Percentiles rank a stretch among this genome's conserved stretches.
These are phyloP conservation scores for Cyclotella baltica DNA, from an alignment of 108 stramenopile genomes.

Conservation along the genomic window DNA sequence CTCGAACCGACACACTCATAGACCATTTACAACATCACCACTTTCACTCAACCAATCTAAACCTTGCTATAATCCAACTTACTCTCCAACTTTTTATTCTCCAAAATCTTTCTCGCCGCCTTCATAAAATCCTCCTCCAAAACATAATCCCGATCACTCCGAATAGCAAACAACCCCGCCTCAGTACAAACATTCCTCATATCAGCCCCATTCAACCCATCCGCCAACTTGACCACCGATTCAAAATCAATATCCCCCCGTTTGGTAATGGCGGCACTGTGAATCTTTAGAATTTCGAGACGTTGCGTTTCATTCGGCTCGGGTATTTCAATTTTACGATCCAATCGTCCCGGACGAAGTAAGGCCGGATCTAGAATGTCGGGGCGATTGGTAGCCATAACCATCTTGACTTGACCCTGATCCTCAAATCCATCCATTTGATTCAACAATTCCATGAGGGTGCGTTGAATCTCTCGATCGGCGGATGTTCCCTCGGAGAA, in stretches of 20 bases:
- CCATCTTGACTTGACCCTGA: slow-evolving; percentile 97
- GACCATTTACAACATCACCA: too few relatives aligned
- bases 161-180: slow-evolving; percentile 99
- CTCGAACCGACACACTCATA: too few relatives aligned
- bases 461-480: slow-evolving; percentile 99
- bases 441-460: slow-evolving; percentile 98
- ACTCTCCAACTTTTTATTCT: slow-evolving; percentile 98
- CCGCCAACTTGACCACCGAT: slow-evolving; percentile 96
- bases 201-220: slow-evolving; percentile 99
- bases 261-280: slow-evolving; percentile 92
- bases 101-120: slow-evolving; percentile 98
- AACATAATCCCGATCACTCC: slow-evolving; percentile 96
- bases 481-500: slow-evolving; percentile 97
- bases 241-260: slow-evolving; percentile 98
- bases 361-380: slow-evolving; percentile 99
- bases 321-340: slow-evolving; percentile 99
- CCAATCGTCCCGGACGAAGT: slow-evolving; percentile 97
- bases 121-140: slow-evolving; percentile 99
- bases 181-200: slow-evolving; percentile 98
- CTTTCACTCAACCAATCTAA: slow-evolving; percentile 56
- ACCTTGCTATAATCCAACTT: slow-evolving; percentile 99
- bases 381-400: slow-evolving; percentile 99
- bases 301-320: slow-evolving; percentile 98
- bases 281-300: slow-evolving; percentile 98
- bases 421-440: slow-evolving; percentile 99